Conservation (phyloP, 2,329 filamentous ascomycete species). For the Knufia fluminis region DNA sequence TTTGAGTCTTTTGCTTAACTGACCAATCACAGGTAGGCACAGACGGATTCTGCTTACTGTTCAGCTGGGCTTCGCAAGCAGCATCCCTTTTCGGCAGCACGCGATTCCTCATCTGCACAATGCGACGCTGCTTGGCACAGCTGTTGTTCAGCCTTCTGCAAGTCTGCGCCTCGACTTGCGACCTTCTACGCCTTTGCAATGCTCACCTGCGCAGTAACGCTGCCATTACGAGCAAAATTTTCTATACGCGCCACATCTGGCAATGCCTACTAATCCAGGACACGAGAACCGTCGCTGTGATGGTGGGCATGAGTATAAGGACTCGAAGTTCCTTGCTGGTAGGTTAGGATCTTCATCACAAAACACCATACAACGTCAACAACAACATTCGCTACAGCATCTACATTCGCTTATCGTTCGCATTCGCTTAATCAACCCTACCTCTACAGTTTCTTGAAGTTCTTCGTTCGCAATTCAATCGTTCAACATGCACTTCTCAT, state of each 20-base stretch:
- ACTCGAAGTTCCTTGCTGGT: background rate
- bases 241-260: background rate
- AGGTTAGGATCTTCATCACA: slow-evolving; percentile 2
- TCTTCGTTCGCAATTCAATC: background rate
- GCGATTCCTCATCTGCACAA: background rate
- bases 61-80: background rate
- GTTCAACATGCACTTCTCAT: slow-evolving; percentile 13
- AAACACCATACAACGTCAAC: background rate
- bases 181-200: background rate
- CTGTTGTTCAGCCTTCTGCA: background rate
- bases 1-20: background rate
- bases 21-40: background rate
- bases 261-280: background rate
- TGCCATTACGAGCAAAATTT: background rate
- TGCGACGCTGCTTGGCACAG: background rate
- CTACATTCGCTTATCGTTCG: background rate
- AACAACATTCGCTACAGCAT: slow-evolving; percentile 8
- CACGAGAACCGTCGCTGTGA: background rate
- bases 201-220: slow-evolving; percentile 2
- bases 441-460: background rate
- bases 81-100: background rate
- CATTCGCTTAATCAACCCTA: background rate
- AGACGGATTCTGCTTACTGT: background rate
- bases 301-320: slow-evolving; percentile 6
- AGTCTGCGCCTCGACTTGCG: background rate